Percentiles rank a stretch among this genome's conserved stretches.
phyloP scores from a whole-genome alignment of 768 basidiomycete species.

The Amanita polypyramis region DNA sequence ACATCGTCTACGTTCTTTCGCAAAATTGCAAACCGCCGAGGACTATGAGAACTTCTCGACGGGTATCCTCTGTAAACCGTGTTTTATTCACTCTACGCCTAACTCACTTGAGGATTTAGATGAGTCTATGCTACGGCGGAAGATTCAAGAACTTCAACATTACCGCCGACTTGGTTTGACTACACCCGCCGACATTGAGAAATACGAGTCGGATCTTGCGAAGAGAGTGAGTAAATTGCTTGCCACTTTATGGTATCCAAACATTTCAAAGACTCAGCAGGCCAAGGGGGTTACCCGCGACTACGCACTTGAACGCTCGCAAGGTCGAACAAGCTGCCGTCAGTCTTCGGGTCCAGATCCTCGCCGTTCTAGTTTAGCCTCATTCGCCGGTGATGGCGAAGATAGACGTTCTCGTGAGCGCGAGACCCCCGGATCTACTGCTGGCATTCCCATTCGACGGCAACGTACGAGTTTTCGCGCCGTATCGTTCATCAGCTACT shows the following conservation, averaged over 20 bases:
- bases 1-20: conserved; percentile 82
- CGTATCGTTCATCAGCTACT: not conserved
- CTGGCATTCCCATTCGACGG: conserved; percentile 30
- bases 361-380: conserved; percentile 30
- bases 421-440: conserved; percentile 28
- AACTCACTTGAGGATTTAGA: conserved; percentile 34
- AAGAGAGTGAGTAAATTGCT: conserved; percentile 48
- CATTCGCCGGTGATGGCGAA: conserved; percentile 33
- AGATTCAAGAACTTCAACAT: conserved; percentile 85
- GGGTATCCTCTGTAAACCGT: conserved; percentile 75
- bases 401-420: conserved; percentile 51
- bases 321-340: conserved; percentile 39
- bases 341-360: conserved; percentile 47
- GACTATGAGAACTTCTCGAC: conserved; percentile 86
- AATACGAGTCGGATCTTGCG: conserved; percentile 66
- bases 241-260: conserved; percentile 2
- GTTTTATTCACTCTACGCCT: not conserved
- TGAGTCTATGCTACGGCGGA: conserved; percentile 77
- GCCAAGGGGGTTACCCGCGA: conserved; percentile 51
- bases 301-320: conserved; percentile 41
- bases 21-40: conserved; percentile 80
- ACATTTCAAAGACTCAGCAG: conserved; percentile 35
- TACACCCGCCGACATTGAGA: conserved; percentile 81
- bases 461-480: conserved; percentile 25
- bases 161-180: conserved; percentile 82